phyloP scores from a whole-genome alignment of 2,329 filamentous ascomycete genomes.

The Domatiomyces catenatus region DNA sequence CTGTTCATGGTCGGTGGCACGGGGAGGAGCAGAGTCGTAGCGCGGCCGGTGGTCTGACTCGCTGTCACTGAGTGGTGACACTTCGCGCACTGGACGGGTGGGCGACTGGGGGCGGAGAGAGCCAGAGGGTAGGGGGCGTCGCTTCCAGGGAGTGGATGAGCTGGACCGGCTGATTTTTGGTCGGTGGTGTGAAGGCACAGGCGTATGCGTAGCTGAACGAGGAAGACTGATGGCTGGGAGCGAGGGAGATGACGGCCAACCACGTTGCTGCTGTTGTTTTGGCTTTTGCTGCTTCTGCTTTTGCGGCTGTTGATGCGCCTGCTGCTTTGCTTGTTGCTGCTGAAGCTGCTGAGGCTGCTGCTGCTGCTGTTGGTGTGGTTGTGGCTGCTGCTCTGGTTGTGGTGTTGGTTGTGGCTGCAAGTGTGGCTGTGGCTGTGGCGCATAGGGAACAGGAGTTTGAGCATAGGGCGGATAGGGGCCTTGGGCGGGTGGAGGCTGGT shows the following conservation, averaged over 20 bases:
- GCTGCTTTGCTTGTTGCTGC: background rate
- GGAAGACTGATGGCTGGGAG: conserved; percentile 11
- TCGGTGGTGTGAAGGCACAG: conserved; percentile 7
- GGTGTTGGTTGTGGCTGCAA: background rate
- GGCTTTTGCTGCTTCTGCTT: background rate
- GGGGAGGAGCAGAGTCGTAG: conserved; percentile 1
- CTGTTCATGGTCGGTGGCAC: background rate
- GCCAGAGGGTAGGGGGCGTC: conserved; percentile 2
- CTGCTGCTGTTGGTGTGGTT: background rate
- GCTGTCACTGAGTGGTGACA: conserved; percentile 16
- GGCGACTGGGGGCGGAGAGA: conserved; percentile 9
- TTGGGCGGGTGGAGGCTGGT: conserved; percentile 13
- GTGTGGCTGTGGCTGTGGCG: background rate
- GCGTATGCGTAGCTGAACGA: conserved; percentile 12
- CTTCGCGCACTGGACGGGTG: conserved; percentile 13
- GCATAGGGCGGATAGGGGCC: conserved; percentile 13
- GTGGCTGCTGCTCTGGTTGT: background rate
- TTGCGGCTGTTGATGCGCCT: background rate
- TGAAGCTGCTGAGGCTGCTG: background rate
- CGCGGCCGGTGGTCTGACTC: conserved; percentile 7
- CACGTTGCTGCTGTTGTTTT: conserved; percentile 1
- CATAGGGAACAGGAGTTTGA: conserved; percentile 13
- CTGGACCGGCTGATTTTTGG: conserved; percentile 2
- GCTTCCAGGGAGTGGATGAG: conserved; percentile 17
- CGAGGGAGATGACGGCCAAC: conserved; percentile 9